Conservation (phyloP, 192 early-diverging fungal genomes). For the Rhizophlyctis rosea region DNA sequence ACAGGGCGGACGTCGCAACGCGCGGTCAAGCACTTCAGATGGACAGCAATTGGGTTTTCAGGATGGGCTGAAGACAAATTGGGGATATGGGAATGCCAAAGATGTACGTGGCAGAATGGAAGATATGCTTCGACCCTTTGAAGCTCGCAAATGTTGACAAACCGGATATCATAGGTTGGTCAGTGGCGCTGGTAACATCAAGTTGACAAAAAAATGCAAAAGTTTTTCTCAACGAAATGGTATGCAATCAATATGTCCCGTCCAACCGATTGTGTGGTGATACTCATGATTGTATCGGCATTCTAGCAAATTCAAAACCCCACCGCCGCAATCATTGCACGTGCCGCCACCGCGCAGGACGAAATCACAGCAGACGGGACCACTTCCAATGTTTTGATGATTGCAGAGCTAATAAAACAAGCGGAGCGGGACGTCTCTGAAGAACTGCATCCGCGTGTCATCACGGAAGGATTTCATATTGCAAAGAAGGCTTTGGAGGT, state of each 20-base stretch:
- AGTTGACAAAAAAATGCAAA: conserved; percentile 98
- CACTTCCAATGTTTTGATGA: conserved; percentile 92
- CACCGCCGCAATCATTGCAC: conserved; percentile 97
- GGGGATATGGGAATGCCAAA: conserved; percentile 98
- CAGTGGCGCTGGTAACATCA: conserved; percentile 92
- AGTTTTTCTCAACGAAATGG: conserved; percentile 97
- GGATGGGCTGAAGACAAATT: conserved; percentile 93
- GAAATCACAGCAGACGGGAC: conserved; percentile 99
- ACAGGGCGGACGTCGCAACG: conserved; percentile 98
- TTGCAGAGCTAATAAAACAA: conserved; percentile 97
- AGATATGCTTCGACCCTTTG: neutral
- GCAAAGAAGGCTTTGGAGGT: conserved; percentile 88
- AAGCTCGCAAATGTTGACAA: neutral
- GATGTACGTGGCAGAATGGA: conserved; percentile 55
- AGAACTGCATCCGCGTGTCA: conserved; percentile 92
- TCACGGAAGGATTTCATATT: conserved; percentile 95
- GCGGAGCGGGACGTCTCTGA: conserved; percentile 89
- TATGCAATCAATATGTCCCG: conserved; percentile 44
- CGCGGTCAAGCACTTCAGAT: conserved; percentile 95
- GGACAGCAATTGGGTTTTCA: conserved; percentile 95
- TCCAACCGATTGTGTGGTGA: neutral
- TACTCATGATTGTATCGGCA: neutral
- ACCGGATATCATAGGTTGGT: conserved; percentile 67
- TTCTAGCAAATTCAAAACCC: conserved; percentile 99
- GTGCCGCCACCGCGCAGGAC: conserved; percentile 98